Conservation (phyloP, 495 filamentous ascomycete species). For the Podospora australis region DNA sequence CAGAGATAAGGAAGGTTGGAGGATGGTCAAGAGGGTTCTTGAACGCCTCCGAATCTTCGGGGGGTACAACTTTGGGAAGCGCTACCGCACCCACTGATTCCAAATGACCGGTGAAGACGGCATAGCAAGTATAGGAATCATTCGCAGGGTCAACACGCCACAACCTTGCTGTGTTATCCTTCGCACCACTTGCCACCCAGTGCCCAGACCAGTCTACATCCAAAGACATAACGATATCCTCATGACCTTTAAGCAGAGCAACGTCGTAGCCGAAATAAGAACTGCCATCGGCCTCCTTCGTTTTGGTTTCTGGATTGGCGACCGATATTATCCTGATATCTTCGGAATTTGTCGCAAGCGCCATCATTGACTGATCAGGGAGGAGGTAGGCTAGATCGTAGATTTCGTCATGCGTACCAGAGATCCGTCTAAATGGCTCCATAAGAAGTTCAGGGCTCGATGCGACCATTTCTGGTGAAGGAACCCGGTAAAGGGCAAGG, state of each 20-base stretch:
- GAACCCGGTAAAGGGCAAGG: constrained; percentile 62
- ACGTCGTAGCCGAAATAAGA: constrained; percentile 84
- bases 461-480: constrained; percentile 19
- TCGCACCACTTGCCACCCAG: constrained; percentile 93
- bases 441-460: constrained; percentile 24
- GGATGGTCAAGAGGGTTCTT: constrained; percentile 67
- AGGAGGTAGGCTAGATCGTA: constrained; percentile 86
- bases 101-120: constrained; percentile 81
- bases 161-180: constrained; percentile 89
- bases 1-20: constrained; percentile 78
- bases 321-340: constrained; percentile 77
- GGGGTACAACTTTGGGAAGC: constrained; percentile 62
- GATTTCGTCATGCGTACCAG: constrained; percentile 94
- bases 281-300: constrained; percentile 28
- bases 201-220: constrained; percentile 93
- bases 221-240: constrained; percentile 91
- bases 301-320: constrained; percentile 24
- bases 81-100: constrained; percentile 92
- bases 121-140: constrained; percentile 68
- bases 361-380: constrained; percentile 69
- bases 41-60: constrained; percentile 55
- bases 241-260: constrained; percentile 76
- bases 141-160: constrained; percentile 80
- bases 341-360: constrained; percentile 91
- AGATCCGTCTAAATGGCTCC: constrained; percentile 63